Evolutionary conservation across 306 rosid species (phyloP).

Genomic region (Calophaca sinica): DNA sequence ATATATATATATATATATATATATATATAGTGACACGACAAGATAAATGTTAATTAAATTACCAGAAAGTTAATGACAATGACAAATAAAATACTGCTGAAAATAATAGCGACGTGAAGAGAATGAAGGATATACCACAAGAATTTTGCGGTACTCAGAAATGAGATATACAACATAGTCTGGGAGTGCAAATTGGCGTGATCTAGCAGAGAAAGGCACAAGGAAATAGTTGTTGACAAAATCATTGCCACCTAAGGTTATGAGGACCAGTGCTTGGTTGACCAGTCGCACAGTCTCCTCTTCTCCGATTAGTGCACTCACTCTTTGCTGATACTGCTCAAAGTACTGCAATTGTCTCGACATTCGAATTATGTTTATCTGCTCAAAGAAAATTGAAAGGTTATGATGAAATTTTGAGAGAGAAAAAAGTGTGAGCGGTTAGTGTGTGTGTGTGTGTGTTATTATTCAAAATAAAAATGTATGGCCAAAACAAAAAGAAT

Average conservation of each 20-base stretch:
- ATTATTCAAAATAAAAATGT: too few relatives aligned
- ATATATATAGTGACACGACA: background rate
- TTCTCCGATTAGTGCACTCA: constrained; percentile 66
- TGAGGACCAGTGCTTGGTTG: constrained; percentile 62
- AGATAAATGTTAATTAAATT: background rate
- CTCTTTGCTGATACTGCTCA: constrained; percentile 73
- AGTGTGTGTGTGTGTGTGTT: too few relatives aligned
- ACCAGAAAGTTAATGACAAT: background rate
- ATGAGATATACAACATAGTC: constrained; percentile 74
- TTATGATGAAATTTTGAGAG: too few relatives aligned
- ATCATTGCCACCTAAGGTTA: constrained; percentile 87
- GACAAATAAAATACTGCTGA: background rate
- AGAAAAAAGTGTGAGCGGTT: too few relatives aligned
- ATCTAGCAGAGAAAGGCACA: constrained; percentile 82
- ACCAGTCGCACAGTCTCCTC: constrained; percentile 57
- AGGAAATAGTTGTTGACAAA: constrained; percentile 88
- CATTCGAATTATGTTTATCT: constrained; percentile 78
- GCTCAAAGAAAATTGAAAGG: background rate
- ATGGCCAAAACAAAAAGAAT: too few relatives aligned
- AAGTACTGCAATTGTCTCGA: constrained; percentile 63
- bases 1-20: too few relatives aligned
- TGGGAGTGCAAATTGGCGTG: constrained; percentile 79
- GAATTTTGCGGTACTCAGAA: constrained; percentile 81
- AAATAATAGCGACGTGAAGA: background rate
- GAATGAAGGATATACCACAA: constrained; percentile 52